These are phyloP conservation scores for Knoxia roxburghii DNA, from an alignment of 257 asterid genomes.

Conservation along the genomic window DNA sequence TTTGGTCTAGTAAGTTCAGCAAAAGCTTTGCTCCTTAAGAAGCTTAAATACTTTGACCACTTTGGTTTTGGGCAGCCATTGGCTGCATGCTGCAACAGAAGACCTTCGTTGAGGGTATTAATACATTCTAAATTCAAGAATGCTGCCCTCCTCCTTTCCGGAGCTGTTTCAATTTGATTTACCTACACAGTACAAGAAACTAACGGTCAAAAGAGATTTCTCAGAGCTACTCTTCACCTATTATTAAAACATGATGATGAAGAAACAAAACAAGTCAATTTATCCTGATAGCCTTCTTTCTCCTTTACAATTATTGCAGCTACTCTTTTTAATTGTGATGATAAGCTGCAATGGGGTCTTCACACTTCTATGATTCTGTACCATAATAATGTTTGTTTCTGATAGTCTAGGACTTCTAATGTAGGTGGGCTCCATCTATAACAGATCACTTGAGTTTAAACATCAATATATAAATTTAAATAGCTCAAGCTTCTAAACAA, in stretches of 20 bases:
- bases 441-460: background rate
- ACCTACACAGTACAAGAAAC: constrained; percentile 39
- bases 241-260: background rate
- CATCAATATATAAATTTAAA: background rate
- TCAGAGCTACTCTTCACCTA: background rate
- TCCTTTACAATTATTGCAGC: background rate
- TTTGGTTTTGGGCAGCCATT: constrained; percentile 77
- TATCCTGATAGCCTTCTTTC: background rate
- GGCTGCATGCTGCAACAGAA: constrained; percentile 65
- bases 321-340: background rate
- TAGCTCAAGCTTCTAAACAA: background rate
- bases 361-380: background rate
- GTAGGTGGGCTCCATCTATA: background rate
- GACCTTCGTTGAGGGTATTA: constrained; percentile 79
- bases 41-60: constrained; percentile 88
- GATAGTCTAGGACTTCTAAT: background rate
- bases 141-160: constrained; percentile 56
- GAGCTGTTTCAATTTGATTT: constrained; percentile 56
- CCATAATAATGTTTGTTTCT: background rate
- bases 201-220: background rate
- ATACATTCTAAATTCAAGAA: constrained; percentile 70
- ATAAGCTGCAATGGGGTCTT: background rate
- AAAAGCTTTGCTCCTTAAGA: constrained; percentile 74
- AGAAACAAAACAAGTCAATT: background rate
- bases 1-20: constrained; percentile 68